Evolutionary conservation across 805 yeast genomes (phyloP).

Genomic region (Kluyveromyces siamensis): DNA sequence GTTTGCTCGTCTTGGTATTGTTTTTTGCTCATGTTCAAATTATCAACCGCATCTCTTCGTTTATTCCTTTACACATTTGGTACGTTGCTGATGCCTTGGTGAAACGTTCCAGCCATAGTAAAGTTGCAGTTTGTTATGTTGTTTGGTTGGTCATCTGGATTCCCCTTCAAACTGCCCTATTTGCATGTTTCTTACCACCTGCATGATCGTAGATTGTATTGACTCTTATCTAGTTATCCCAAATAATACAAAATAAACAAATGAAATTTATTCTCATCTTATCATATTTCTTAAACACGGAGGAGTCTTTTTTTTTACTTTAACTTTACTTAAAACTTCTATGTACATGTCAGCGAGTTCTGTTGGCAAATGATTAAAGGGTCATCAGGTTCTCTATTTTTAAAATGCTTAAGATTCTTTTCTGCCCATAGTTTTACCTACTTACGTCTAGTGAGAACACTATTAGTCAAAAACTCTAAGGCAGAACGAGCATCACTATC

Average conservation of each 20-base stretch:
- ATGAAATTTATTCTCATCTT: background rate
- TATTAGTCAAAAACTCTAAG: conserved; percentile 71
- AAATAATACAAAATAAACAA: background rate
- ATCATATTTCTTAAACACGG: background rate
- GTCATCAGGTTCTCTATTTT: background rate
- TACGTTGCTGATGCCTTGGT: conserved; percentile 39
- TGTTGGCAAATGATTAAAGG: background rate
- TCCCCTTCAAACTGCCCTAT: conserved; percentile 59
- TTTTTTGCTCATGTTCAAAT: conserved; percentile 80
- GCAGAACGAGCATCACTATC: conserved; percentile 87
- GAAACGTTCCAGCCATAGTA: conserved; percentile 16
- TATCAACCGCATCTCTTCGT: conserved; percentile 67
- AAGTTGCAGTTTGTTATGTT: conserved; percentile 31
- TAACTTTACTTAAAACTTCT: background rate
- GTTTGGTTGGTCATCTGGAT: conserved; percentile 54
- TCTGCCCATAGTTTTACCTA: conserved; percentile 21
- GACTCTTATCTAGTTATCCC: too few species aligned
- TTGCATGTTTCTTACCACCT: conserved; percentile 84
- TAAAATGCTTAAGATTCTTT: background rate
- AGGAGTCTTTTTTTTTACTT: too few species aligned
- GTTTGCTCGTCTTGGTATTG: conserved; percentile 42
- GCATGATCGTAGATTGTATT: conserved; percentile 41
- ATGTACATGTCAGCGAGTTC: background rate
- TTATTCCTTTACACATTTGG: conserved; percentile 73
- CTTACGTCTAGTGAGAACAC: conserved; percentile 73